Base-by-base conservation (phyloP, 139 green algal species). In the Parachlorella kessleri region DNA sequence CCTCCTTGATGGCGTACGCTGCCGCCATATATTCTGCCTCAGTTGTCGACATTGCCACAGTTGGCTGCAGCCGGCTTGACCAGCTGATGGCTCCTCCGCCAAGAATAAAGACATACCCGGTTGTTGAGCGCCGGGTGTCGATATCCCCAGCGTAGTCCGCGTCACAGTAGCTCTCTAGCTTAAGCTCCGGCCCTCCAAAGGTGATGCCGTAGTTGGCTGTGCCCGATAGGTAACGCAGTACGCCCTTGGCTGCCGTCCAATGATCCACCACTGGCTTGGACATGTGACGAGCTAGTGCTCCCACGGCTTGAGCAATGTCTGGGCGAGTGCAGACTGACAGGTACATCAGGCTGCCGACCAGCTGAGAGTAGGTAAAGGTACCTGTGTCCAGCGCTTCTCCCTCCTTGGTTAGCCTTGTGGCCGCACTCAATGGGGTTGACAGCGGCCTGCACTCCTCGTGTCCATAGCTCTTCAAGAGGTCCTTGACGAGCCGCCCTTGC, bases 11-110 rank as follows among this genome's bases (percentile, higher is more conserved):
- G n/a, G 81, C 79, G n/a, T 53, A 3, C 59, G 75, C 83, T 39
- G 83, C 86, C 65, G 77, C 78, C 77, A 92, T 88, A 72, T 90
- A 92, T 73, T 92, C 86, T 41, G 88, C 83, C 73, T 92, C 88
- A 18, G 70, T 65, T 8, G 86, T 90, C 21, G 81, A 90, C 3
- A 59, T 54, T 33, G 86, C 86, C 14, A 93, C 86, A 30, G 82
- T 90, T 6, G 55, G 42, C 70, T 90, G 88, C 55, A 86, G 69
- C 66, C 80, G 86, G 59, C 66, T 83, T 4, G 26, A 35, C 88
- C 88, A 92, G 8, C n/a, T 82, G n/a, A 91, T 65, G 48, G 82
- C 76, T 41, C 77, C 84, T 32, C 84, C 81, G 53, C 53, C 23
- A 3, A 84, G 48, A 9, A 77, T 81, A 75, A 89, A 88, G 18